These are phyloP conservation scores for Tolypocladium cylindrosporum DNA, from an alignment of 2,329 filamentous ascomycete species.

Conservation along the genomic window DNA sequence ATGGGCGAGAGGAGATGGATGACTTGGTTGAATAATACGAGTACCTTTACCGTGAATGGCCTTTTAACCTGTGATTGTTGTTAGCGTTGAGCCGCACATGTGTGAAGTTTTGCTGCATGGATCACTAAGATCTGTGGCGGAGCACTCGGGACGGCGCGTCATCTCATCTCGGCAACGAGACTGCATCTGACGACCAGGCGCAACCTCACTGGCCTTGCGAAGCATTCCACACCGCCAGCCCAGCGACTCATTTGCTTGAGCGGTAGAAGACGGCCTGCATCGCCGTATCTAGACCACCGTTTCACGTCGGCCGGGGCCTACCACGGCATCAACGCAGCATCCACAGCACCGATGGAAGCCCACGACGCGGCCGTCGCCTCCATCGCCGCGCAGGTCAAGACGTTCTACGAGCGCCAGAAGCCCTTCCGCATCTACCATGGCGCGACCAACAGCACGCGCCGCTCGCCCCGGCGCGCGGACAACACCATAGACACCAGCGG, in stretches of 20 bases:
- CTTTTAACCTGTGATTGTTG: no score
- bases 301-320: not conserved
- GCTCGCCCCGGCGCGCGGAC: slow-evolving; percentile 34
- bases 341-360: slow-evolving; percentile 23
- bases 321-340: not conserved
- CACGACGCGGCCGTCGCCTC: slow-evolving; percentile 33
- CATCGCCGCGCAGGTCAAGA: slow-evolving; percentile 31
- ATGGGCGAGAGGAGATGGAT: not conserved
- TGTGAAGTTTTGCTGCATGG: not conserved
- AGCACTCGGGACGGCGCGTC: not conserved
- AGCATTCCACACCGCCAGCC: no score
- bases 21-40: not conserved
- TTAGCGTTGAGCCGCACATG: not conserved
- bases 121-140: not conserved
- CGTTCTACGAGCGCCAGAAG: slow-evolving; percentile 31
- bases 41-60: no score
- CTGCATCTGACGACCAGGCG: not conserved
- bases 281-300: not conserved
- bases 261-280: not conserved
- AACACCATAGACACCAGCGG: slow-evolving; percentile 58
- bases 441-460: slow-evolving; percentile 66
- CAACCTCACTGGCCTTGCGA: not conserved
- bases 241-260: not conserved
- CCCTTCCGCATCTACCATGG: slow-evolving; percentile 71
- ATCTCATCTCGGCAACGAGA: not conserved